phyloP scores from a whole-genome alignment of 2,329 filamentous ascomycete genomes.

The Cephalotrichum gorgonifer region DNA sequence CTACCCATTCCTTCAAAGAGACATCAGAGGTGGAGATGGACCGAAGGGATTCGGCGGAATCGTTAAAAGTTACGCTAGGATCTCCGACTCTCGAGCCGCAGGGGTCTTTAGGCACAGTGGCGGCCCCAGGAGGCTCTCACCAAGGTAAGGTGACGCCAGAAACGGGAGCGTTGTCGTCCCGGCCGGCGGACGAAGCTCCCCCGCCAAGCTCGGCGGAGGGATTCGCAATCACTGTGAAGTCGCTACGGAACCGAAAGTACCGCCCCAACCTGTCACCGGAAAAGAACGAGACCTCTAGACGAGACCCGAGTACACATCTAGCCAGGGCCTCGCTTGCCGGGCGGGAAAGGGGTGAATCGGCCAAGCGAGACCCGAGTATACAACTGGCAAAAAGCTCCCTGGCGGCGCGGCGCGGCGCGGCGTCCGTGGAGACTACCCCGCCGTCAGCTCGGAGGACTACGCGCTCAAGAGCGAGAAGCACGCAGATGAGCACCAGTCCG shows the following conservation, averaged over 20 bases:
- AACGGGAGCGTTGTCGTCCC: background rate
- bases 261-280: background rate
- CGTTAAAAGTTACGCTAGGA: background rate
- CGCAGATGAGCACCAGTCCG: constrained; percentile 5
- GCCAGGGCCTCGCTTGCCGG: constrained; percentile 5
- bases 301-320: constrained; percentile 4
- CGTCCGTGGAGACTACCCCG: background rate
- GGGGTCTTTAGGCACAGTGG: background rate
- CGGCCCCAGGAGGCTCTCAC: background rate
- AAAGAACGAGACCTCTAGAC: background rate
- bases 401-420: background rate
- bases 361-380: constrained; percentile 1
- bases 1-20: background rate
- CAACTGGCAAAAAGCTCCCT: constrained; percentile 5
- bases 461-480: constrained; percentile 6
- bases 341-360: background rate
- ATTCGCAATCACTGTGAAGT: constrained; percentile 5
- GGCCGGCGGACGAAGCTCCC: background rate
- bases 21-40: background rate
- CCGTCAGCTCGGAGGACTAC: constrained; percentile 5
- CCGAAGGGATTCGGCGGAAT: background rate
- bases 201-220: background rate
- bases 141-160: background rate
- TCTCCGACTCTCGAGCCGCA: background rate
- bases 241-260: constrained; percentile 2